A percentile compares a stretch with the other conserved stretches of the same genome.
phyloP scores from a whole-genome alignment of 192 early-diverging fungal genomes.

The Martensiomyces pterosporus region DNA sequence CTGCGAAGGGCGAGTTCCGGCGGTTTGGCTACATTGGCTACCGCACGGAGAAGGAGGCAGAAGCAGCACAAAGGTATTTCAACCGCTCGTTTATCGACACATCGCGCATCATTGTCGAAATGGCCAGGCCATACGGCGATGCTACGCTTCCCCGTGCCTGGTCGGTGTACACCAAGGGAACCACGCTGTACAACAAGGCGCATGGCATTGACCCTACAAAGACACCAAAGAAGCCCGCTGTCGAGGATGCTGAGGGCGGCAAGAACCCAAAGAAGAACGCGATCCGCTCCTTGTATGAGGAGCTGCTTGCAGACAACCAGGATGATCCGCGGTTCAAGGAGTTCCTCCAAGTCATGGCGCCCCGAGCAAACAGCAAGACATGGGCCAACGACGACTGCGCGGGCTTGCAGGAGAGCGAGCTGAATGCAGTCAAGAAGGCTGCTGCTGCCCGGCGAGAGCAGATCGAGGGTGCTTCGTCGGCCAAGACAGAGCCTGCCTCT shows the following conservation, averaged over 20 bases:
- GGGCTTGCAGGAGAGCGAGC: constrained; percentile 35
- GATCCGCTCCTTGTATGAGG: constrained; percentile 37
- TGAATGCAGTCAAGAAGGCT: constrained; percentile 28
- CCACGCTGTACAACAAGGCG: constrained; percentile 62
- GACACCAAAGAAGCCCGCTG: constrained; percentile 17
- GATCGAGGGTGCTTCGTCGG: constrained; percentile 4
- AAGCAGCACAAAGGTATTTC: constrained; percentile 77
- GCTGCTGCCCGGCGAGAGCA: constrained; percentile 41
- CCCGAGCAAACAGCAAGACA: constrained; percentile 68
- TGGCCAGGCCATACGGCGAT: constrained; percentile 86
- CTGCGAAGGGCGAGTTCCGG: constrained; percentile 58
- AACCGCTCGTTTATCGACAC: constrained; percentile 92
- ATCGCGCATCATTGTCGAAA: constrained; percentile 79
- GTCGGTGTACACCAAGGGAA: constrained; percentile 83
- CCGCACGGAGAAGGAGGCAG: constrained; percentile 80
- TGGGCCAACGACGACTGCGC: constrained; percentile 90
- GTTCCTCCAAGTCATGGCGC: constrained; percentile 84
- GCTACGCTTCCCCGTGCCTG: constrained; percentile 79
- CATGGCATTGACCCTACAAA: constrained; percentile 14
- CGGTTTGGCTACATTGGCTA: constrained; percentile 93
- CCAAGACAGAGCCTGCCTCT: neutral
- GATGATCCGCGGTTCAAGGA: constrained; percentile 84
- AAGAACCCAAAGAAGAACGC: constrained; percentile 41
- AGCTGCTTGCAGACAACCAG: constrained; percentile 51
- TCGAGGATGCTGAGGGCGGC: too few relatives aligned